Evolutionary conservation across 2,329 filamentous ascomycete species (phyloP).

Genomic region (Daldinia sp.): DNA sequence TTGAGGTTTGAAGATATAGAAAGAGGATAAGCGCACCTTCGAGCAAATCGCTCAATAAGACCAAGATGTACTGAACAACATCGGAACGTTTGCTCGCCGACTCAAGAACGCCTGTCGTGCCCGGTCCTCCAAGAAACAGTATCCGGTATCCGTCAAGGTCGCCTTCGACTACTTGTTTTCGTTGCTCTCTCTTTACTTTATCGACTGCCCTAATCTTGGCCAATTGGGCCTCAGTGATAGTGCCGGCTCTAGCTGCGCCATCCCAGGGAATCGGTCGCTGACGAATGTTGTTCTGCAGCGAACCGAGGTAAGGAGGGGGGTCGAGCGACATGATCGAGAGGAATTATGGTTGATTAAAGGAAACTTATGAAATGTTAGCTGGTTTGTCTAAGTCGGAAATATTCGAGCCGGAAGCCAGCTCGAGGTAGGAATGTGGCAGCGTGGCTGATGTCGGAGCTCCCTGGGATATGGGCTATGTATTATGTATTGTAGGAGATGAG

Average conservation of each 20-base stretch:
- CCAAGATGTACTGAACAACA: slow-evolving; percentile 94
- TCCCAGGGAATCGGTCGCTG: slow-evolving; percentile 97
- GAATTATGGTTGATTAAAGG: slow-evolving; percentile 36
- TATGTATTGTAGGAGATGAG: slow-evolving; percentile 8
- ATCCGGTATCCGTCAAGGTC: slow-evolving; percentile 84
- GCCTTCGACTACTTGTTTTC: slow-evolving; percentile 82
- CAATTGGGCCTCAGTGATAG: slow-evolving; percentile 92
- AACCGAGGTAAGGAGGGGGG: slow-evolving; percentile 84
- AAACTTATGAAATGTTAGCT: slow-evolving; percentile 30
- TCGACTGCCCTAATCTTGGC: slow-evolving; percentile 97
- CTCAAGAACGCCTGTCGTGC: slow-evolving; percentile 80
- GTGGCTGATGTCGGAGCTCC: slow-evolving; percentile 9
- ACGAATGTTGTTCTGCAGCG: slow-evolving; percentile 96
- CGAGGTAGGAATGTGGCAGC: slow-evolving; percentile 8
- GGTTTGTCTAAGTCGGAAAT: slow-evolving; percentile 17
- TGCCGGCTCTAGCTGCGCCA: slow-evolving; percentile 91
- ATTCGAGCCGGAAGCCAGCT: slow-evolving; percentile 20
- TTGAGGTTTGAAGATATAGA: background rate
- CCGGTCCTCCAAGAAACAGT: slow-evolving; percentile 82
- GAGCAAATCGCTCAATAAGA: slow-evolving; percentile 87
- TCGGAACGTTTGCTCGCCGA: slow-evolving; percentile 86
- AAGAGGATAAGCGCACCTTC: slow-evolving; percentile 70
- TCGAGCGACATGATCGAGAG: slow-evolving; percentile 82
- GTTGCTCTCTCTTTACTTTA: slow-evolving; percentile 92
- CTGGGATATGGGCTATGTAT: background rate